Evolutionary conservation across 805 yeast genomes (phyloP).

Genomic region (Candida insectalens): DNA sequence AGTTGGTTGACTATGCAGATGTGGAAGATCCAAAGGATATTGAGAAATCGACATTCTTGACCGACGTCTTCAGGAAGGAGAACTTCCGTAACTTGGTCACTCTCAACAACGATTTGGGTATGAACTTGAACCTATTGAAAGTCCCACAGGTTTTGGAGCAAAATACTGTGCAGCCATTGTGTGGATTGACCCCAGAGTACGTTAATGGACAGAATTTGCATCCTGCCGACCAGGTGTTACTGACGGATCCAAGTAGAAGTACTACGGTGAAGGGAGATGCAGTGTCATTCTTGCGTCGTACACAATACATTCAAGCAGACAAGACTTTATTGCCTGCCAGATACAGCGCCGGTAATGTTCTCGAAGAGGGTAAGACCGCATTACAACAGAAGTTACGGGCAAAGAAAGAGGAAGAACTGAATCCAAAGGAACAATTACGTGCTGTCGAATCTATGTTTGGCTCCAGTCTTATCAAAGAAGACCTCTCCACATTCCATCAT

Average conservation of each 20-base stretch:
- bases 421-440: conserved; percentile 53
- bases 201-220: conserved; percentile 38
- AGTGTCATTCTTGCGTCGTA: conserved; percentile 72
- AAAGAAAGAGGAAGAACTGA: conserved; percentile 29
- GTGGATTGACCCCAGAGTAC: conserved; percentile 20
- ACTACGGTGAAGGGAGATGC: conserved; percentile 26
- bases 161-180: conserved; percentile 14
- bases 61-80: conserved; percentile 66
- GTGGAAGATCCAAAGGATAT: conserved; percentile 25
- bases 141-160: conserved; percentile 62
- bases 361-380: conserved; percentile 13
- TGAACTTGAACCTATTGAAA: conserved; percentile 64
- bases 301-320: conserved; percentile 80
- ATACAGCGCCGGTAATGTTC: conserved; percentile 4
- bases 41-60: conserved; percentile 46
- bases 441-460: conserved; percentile 77
- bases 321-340: conserved; percentile 18
- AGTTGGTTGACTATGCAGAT: conserved; percentile 46
- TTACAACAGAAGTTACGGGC: conserved; percentile 13
- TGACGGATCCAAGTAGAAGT: conserved; percentile 68
- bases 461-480: conserved; percentile 30
- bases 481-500: conserved; percentile 46
- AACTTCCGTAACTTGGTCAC: conserved; percentile 55
- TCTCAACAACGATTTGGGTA: conserved; percentile 54
- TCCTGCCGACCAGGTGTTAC: conserved; percentile 64